phyloP scores from a whole-genome alignment of 2,329 filamentous ascomycete genomes.

The Xylaria sp. region DNA sequence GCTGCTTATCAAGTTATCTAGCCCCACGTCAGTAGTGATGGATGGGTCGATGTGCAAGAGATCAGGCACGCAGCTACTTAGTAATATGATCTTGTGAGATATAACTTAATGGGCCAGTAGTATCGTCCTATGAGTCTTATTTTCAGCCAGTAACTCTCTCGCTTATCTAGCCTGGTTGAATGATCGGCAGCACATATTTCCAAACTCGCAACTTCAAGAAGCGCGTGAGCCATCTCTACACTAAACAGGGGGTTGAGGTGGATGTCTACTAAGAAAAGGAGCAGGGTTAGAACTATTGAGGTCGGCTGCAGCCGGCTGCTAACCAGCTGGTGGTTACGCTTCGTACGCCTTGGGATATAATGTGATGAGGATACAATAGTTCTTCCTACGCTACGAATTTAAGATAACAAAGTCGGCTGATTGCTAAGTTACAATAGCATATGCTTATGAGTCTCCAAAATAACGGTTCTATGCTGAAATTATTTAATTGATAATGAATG shows the following conservation, averaged over 20 bases:
- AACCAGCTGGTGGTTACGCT: not conserved
- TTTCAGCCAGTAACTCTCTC: not conserved
- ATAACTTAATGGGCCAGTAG: not conserved
- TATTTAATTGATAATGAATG: too few species aligned
- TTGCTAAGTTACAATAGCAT: too few species aligned
- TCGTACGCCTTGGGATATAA: too few species aligned
- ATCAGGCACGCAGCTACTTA: slow-evolving; percentile 13
- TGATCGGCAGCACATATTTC: slow-evolving; percentile 5
- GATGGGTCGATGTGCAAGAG: slow-evolving; percentile 13
- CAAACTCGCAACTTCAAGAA: slow-evolving; percentile 6
- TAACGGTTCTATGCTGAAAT: too few species aligned
- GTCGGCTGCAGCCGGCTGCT: not conserved
- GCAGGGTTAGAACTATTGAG: not conserved
- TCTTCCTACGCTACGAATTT: not conserved
- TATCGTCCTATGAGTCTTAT: slow-evolving; percentile 2
- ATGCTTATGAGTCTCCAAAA: too few species aligned
- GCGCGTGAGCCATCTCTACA: slow-evolving; percentile 19
- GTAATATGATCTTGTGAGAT: slow-evolving; percentile 1
- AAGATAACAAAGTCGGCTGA: not conserved
- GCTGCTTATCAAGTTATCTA: slow-evolving; percentile 11
- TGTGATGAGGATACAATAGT: not conserved
- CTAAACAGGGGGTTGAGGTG: slow-evolving; percentile 2
- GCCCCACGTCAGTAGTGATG: not conserved
- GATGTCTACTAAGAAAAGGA: not conserved
- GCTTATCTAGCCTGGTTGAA: slow-evolving; percentile 16